phyloP scores from a whole-genome alignment of 176 grass and related monocot genomes.

The Metroxylon sagu region DNA sequence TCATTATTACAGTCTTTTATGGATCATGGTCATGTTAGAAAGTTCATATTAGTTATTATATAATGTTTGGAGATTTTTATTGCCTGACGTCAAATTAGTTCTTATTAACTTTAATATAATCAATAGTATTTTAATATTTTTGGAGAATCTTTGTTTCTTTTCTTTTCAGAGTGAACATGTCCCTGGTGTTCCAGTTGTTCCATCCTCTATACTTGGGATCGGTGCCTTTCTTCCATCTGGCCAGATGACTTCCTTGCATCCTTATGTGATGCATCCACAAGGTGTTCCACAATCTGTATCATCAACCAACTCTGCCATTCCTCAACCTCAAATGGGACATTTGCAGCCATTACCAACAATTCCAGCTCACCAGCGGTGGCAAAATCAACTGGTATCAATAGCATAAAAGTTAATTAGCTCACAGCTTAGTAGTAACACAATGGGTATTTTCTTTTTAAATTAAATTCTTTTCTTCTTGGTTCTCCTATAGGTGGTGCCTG shows the following conservation, averaged over 20 bases:
- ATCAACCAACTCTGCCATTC: conserved; percentile 49
- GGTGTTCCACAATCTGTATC: conserved; percentile 45
- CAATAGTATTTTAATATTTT: not conserved
- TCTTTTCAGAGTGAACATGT: conserved; percentile 34
- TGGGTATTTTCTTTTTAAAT: too few species aligned
- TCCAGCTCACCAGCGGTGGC: conserved; percentile 37
- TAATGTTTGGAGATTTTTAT: too few species aligned
- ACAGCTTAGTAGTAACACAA: too few species aligned
- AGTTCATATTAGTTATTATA: too few species aligned
- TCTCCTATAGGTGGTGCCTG: conserved; percentile 47
- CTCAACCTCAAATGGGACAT: conserved; percentile 41
- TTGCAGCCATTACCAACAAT: conserved; percentile 29
- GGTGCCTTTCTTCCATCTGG: conserved; percentile 45
- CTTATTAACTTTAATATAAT: not conserved
- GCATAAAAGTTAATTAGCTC: not conserved
- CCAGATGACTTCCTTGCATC: conserved; percentile 50
- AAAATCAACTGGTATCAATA: conserved; percentile 39
- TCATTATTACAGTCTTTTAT: too few species aligned
- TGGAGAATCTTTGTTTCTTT: not conserved
- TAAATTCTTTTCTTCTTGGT: too few species aligned
- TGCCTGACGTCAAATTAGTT: not conserved
- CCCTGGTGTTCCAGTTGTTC: conserved; percentile 35
- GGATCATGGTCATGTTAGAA: too few species aligned
- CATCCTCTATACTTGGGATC: conserved; percentile 45
- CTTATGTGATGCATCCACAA: conserved; percentile 67